These are phyloP conservation scores for Fistulinella prunicolor DNA, from an alignment of 768 basidiomycete genomes.

Conservation along the genomic window DNA sequence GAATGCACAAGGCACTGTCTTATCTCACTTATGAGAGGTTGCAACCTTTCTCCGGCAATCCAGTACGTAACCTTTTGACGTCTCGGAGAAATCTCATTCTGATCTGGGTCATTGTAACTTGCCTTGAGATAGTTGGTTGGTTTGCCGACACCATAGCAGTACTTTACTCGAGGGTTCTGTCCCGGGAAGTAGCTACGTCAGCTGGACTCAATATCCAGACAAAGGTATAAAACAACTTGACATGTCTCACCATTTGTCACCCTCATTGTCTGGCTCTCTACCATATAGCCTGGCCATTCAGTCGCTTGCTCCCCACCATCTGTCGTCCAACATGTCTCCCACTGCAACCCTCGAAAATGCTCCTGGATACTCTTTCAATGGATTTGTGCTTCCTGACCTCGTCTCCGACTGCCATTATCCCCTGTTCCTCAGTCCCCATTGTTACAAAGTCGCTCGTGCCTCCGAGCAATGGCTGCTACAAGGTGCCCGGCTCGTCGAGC, in stretches of 20 bases:
- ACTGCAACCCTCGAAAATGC: conserved; percentile 19
- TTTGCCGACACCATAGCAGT: conserved; percentile 6
- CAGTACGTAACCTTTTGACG: not conserved
- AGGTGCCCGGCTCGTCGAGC: conserved; percentile 28
- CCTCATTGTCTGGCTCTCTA: conserved; percentile 12
- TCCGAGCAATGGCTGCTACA: conserved; percentile 37
- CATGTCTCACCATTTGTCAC: conserved; percentile 20
- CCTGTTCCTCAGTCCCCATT: conserved; percentile 32
- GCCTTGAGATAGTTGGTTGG: not conserved
- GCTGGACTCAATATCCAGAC: conserved; percentile 7
- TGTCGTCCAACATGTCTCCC: conserved; percentile 22
- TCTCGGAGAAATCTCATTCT: not conserved
- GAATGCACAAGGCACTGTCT: not conserved
- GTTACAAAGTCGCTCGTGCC: conserved; percentile 34
- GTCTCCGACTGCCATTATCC: conserved; percentile 40
- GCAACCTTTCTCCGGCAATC: not conserved
- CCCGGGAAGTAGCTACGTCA: not conserved
- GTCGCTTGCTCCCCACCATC: not conserved
- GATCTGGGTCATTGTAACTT: conserved; percentile 1
- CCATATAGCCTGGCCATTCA: conserved; percentile 13
- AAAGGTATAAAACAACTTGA: conserved; percentile 25
- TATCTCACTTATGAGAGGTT: not conserved
- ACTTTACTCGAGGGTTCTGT: conserved; percentile 1
- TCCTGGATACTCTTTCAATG: conserved; percentile 8
- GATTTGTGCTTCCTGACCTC: conserved; percentile 41